Evolutionary conservation across 805 yeast genomes (phyloP), one percentile per base, ranked within the genome.

Genomic region (Hanseniaspora singularis): DNA sequence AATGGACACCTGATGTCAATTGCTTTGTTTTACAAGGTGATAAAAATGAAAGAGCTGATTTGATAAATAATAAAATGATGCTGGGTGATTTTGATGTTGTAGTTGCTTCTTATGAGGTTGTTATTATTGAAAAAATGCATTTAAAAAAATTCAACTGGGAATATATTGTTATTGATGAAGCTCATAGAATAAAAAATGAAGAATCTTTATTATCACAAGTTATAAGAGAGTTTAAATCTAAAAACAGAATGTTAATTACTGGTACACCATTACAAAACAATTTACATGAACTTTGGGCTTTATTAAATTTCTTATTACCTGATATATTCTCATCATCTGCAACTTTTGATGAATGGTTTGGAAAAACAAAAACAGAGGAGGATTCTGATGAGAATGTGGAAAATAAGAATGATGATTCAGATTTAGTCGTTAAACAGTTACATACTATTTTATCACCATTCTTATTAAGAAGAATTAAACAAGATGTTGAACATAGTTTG

Each of bases 241-340:
- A 71, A 40, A 79, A 80, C 58, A 69, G 92, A 55, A 64, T 82
- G 50, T 66, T 82, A 49, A 81, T 82, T 46, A 82, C 92, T 0
- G 92, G 92, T 62, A 82, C 92, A 1, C 92, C 92, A 8, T 65
- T 82, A 50, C 92, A 82, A 60, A 82, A 82, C 57, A 82, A 82
- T 55, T 62, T 82, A 42, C 86, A 79, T 57, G 92, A 82, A 61
- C 65, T 82, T 50, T 82, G 92, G 92, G 89, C 92, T 0, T 65
- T 82, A 51, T 65, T 82, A 53, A 82, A 82, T 52, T 82, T 82
- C 59, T 68, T 82, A 31, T 64, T 82, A 33, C 94, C 94, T 2
- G 92, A 82, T 61, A 79, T 82, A 12, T 82, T 82, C 57, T 74
- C 82, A 0, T 84, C 80, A 57, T 70, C 81, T 14, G 81, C 73